phyloP scores from a whole-genome alignment of 108 stramenopile genomes.

The Cyclostephanos tholiformis region DNA sequence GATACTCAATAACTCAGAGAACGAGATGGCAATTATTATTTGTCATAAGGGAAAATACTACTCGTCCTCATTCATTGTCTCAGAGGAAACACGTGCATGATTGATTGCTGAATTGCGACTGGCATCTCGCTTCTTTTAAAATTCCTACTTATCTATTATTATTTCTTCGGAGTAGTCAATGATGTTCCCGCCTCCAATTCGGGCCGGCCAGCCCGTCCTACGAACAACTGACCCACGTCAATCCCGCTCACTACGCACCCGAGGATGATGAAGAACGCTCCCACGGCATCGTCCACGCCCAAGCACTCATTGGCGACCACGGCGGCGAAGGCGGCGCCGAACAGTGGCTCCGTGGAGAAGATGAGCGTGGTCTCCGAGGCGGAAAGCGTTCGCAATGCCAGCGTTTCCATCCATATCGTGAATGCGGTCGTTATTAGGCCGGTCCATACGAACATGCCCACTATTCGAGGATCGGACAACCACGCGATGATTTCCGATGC shows the following conservation, averaged over 20 bases:
- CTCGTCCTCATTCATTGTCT: no score
- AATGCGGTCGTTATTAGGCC: conserved; percentile 89
- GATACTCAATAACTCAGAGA: no score
- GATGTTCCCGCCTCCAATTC: no score
- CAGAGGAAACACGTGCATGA: no score
- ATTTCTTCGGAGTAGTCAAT: no score
- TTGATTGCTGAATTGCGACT: no score
- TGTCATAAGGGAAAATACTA: no score
- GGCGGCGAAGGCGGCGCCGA: conserved; percentile 84
- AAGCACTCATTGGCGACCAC: conserved; percentile 80
- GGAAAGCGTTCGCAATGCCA: conserved; percentile 81
- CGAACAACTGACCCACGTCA: conserved; percentile 34
- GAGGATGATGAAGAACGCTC: conserved; percentile 61
- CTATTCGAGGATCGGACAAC: conserved; percentile 58
- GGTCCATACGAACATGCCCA: conserved; percentile 83
- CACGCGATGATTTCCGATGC: conserved; percentile 37
- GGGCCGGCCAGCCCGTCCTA: no score
- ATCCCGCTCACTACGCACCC: conserved; percentile 71
- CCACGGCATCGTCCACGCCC: conserved; percentile 61
- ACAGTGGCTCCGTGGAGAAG: conserved; percentile 90
- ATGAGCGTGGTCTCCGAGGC: conserved; percentile 93
- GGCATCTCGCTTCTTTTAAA: no score
- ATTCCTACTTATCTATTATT: no score
- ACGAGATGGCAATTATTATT: no score
- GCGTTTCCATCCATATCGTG: conserved; percentile 88